Conservation (phyloP, 306 rosid species). For the Cucurbita pepo region DNA sequence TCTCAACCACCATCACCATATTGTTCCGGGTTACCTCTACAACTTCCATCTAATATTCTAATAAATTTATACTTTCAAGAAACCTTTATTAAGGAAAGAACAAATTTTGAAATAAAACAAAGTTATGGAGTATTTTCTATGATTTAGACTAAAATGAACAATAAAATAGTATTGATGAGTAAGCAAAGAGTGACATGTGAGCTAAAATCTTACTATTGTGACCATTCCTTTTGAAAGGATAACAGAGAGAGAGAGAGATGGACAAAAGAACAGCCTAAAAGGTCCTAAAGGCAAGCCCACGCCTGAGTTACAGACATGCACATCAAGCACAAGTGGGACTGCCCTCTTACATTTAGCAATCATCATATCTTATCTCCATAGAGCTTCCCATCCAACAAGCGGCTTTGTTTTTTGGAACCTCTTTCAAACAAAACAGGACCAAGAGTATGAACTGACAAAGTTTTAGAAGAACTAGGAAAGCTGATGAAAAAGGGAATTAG, state of each 20-base stretch:
- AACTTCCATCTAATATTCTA: too few relatives aligned
- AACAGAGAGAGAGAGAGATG: too few relatives aligned
- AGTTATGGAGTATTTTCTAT: background rate
- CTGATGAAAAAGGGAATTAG: conserved; percentile 7
- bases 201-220: background rate
- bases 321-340: conserved; percentile 15
- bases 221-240: background rate
- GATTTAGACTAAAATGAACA: background rate
- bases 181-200: background rate
- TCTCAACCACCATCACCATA: too few relatives aligned
- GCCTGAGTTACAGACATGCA: conserved; percentile 12
- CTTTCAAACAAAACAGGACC: conserved; percentile 8
- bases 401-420: conserved; percentile 11
- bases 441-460: conserved; percentile 11
- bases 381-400: conserved; percentile 25
- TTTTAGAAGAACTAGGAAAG: conserved; percentile 14
- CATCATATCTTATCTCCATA: conserved; percentile 26
- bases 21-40: too few relatives aligned
- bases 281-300: conserved; percentile 26
- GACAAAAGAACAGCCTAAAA: background rate
- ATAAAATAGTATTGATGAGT: too few relatives aligned
- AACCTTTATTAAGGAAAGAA: too few relatives aligned
- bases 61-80: too few relatives aligned
- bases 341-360: conserved; percentile 18
- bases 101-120: too few relatives aligned